A percentile compares a stretch with the other conserved stretches of the same genome.
These are phyloP conservation scores for Globisporangium heterothallicum DNA, from an alignment of 352 stramenopile genomes.

Conservation along the genomic window DNA sequence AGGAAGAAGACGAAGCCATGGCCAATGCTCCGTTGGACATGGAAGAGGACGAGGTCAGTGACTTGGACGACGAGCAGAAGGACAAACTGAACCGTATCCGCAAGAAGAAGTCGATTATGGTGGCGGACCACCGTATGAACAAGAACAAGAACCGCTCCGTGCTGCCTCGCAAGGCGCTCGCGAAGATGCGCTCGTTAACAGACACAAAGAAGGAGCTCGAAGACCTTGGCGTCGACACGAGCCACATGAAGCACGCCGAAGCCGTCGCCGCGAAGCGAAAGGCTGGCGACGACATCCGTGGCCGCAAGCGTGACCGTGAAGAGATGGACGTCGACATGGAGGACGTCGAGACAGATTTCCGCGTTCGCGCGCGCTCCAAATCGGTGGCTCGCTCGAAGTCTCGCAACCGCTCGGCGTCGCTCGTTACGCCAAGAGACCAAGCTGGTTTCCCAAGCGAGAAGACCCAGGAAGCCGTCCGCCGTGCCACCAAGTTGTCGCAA, in stretches of 20 bases:
- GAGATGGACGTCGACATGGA: constrained; percentile 89
- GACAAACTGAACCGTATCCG: constrained; percentile 80
- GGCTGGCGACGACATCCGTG: constrained; percentile 63
- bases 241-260: constrained; percentile 87
- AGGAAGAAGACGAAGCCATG: constrained; percentile 95
- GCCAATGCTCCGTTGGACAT: constrained; percentile 88
- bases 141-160: constrained; percentile 95
- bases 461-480: constrained; percentile 33
- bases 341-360: constrained; percentile 57
- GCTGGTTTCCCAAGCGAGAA: constrained; percentile 57
- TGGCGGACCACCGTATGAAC: constrained; percentile 85
- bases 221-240: constrained; percentile 87
- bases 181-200: constrained; percentile 62
- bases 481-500: constrained; percentile 52
- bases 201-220: constrained; percentile 91
- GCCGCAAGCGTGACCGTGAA: constrained; percentile 80
- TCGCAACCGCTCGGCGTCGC: constrained; percentile 74
- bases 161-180: constrained; percentile 83
- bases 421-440: constrained; percentile 69
- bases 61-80: constrained; percentile 96
- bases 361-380: constrained; percentile 69
- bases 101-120: constrained; percentile 82
- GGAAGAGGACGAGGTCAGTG: constrained; percentile 84
- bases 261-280: constrained; percentile 65
- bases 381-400: constrained; percentile 70